Base-by-base conservation (phyloP, 2,329 filamentous ascomycete genomes). In the Moelleriella libera region DNA sequence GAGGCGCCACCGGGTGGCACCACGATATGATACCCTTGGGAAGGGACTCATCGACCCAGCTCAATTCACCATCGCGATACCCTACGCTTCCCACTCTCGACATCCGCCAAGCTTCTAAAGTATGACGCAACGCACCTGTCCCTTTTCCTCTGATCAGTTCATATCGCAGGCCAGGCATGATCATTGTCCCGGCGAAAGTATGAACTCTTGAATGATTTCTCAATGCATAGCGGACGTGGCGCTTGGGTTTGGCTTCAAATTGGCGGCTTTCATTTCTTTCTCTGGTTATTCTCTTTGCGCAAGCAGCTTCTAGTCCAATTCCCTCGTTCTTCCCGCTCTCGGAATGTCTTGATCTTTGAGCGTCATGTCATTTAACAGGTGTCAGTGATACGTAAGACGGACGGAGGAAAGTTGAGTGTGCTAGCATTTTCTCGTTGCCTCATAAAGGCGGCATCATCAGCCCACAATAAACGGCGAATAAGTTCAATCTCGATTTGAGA, bases 201-300 rank as follows among this genome's bases (percentile, higher is more conserved):
- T 48, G 52, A 47, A 51, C 42, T 45, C 45, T 34, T 47, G 49
- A 50, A 44, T 51, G 54, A 54, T 58, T 55, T 57, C 53, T 58
- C 44, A 59, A 59, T 63, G 64, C 64, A 68, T 68, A 67, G 65
- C 65, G 65, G 63, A 56, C 51, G 53, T 48, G 64, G 64, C 60
- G 64, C 67, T 62, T 49, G 49, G 54, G 40, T 44, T 30, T 37
- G 31, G 21, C 10, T 44, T 9, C n/a, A 21, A 32, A 40, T 10
- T 6, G 46, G 45, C 37, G 49, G 44, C 46, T 44, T 41, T 45
- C 14, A 30, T 44, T 40, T n/a, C 14, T 44, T 47, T 12, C 10
- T 43, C 29, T 32, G 30, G 28, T 43, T 41, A 11, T 43, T 12
- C 14, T 10, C n/a, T 12, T 12, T 21, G 21, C 21, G 21, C 21